phyloP scores from a whole-genome alignment of 768 basidiomycete species.

The Cystobasidium tubakii region DNA sequence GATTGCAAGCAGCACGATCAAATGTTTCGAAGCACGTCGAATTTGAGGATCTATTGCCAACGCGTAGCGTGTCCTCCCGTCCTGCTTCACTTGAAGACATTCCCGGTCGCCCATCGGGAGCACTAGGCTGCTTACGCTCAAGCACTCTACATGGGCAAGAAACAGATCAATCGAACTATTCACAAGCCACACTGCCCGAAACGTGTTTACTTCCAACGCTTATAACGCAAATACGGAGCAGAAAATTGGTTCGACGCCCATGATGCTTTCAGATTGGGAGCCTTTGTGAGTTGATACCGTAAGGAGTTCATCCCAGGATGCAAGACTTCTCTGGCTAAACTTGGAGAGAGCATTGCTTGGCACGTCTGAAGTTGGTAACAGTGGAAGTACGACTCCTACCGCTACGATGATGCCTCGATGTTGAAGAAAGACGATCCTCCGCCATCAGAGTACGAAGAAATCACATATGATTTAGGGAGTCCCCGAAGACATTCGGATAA shows the following conservation, averaged over 20 bases:
- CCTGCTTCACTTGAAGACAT: background rate
- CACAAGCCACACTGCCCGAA: background rate
- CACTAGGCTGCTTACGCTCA: background rate
- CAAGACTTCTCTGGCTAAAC: background rate
- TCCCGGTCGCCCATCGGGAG: background rate
- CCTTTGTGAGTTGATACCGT: background rate
- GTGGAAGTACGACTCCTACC: background rate
- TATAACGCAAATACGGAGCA: background rate
- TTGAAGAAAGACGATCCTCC: no score
- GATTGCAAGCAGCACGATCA: no score
- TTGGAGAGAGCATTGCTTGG: constrained; percentile 1
- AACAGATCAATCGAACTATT: constrained; percentile 23
- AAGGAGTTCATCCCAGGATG: background rate
- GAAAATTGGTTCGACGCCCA: background rate
- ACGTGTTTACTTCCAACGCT: background rate
- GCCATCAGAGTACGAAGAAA: background rate
- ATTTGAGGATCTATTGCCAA: background rate
- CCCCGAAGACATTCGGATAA: no score
- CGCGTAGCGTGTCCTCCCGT: background rate
- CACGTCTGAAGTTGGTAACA: background rate
- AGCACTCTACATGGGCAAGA: constrained; percentile 16
- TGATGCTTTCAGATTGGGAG: background rate
- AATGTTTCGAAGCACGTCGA: background rate
- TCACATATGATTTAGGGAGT: background rate
- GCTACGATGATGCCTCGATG: no score